Base-by-base conservation (phyloP, 2,329 filamentous ascomycete genomes). In the Aspergillus awamori region DNA sequence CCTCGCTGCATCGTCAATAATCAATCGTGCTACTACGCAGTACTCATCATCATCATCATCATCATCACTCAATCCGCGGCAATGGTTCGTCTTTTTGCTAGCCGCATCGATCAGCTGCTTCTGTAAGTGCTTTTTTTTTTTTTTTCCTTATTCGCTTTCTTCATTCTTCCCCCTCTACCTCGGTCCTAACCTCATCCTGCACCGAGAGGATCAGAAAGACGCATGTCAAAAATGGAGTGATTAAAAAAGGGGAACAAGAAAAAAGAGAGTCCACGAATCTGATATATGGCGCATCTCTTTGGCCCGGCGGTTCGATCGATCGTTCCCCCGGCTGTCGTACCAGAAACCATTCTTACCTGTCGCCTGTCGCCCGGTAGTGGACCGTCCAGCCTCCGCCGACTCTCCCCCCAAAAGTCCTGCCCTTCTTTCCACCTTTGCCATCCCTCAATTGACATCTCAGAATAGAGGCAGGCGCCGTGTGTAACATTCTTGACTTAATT, bases 391-490 rank as follows among this genome's bases (percentile, higher is more conserved):
- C 41, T 45, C 39, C n/a, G 39, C 8, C 1, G n/a, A 17, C 41
- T 6, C 33, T 4, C 10, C 8, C 33, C 33, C 11, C 11, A 15
- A 36, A 36, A 36, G 33, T 36, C 10, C 33, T 53, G 28, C 10
- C 51, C 22, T 30, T 33, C 30, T 53, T 15, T 48, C 59, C 58
- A 56, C 41, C 47, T 26, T 45, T 20, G 43, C 36, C 24, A 20
- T 30, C n/a, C 22, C 48, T 36, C 51, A 56, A 26, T 60, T 36
- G 58, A 64, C 58, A 59, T 65, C 63, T 64, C 54, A 58, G 36
- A 64, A 57, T 13, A 36, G 33, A 30, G 30, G 54, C 38, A 17
- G 33, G 43, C 24, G 53, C 36, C 20, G 52, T 61, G 63, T 63
- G 60, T 58, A 58, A 58, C 59, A 38, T 51, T 49, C 17, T 38